phyloP scores from a whole-genome alignment of 179 eudicot genomes.

The Amaranthus tricolor region DNA sequence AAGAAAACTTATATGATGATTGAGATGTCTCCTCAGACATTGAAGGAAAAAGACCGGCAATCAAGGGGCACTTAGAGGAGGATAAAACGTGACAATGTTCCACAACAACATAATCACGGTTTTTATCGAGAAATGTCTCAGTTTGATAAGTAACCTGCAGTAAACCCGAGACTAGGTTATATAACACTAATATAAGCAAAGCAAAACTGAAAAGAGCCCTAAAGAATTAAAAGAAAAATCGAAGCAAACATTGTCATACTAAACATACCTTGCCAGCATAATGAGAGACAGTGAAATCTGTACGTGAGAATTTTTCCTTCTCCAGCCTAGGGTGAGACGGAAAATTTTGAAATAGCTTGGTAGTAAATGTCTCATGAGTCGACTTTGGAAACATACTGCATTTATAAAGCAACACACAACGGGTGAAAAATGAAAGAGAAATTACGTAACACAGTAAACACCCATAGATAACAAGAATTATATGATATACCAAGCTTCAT shows the following conservation, averaged over 20 bases:
- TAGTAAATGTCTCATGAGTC: constrained; percentile 85
- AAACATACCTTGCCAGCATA: constrained; percentile 95
- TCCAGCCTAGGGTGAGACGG: constrained; percentile 77
- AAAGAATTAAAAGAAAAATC: not conserved
- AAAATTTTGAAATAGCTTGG: constrained; percentile 83
- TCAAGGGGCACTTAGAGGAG: constrained; percentile 72
- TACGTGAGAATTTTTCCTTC: constrained; percentile 88
- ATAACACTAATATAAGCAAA: not conserved
- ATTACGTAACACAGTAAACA: constrained; percentile 9
- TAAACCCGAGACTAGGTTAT: not conserved
- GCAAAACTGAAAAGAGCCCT: not conserved
- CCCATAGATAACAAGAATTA: constrained; percentile 23
- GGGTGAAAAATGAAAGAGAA: constrained; percentile 16
- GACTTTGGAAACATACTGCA: constrained; percentile 97
- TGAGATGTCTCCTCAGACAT: constrained; percentile 81
- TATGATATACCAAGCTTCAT: constrained; percentile 83
- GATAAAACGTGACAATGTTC: constrained; percentile 84
- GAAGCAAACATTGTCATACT: too few species aligned
- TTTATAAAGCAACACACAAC: constrained; percentile 14
- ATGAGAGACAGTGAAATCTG: constrained; percentile 87
- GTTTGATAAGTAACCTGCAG: constrained; percentile 88
- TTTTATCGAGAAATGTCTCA: constrained; percentile 77
- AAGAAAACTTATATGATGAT: constrained; percentile 95
- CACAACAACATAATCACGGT: constrained; percentile 96
- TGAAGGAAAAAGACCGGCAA: constrained; percentile 76